These are phyloP conservation scores for Rhizopus delemar DNA, from an alignment of 371 early-diverging fungal genomes.

Conservation along the genomic window DNA sequence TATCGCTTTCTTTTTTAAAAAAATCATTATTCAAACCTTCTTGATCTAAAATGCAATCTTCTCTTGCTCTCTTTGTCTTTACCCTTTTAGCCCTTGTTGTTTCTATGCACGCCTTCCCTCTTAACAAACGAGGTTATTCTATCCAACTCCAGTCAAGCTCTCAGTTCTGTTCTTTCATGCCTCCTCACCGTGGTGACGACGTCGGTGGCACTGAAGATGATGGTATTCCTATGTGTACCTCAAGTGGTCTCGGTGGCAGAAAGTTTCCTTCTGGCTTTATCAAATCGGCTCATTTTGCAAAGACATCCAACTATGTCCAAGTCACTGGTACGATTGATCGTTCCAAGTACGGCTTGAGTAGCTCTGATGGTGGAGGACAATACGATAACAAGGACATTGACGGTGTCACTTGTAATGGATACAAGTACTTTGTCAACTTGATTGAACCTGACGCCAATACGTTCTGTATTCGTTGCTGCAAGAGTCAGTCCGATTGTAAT, in stretches of 20 bases:
- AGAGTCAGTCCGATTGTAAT: constrained; percentile 19
- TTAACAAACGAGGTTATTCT: constrained; percentile 8
- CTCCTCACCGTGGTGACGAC: constrained; percentile 36
- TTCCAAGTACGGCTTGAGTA: constrained; percentile 20
- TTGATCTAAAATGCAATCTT: constrained; percentile 5
- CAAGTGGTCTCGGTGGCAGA: constrained; percentile 21
- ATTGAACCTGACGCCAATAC: constrained; percentile 39
- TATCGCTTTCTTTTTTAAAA: not conserved
- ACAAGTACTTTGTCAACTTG: constrained; percentile 45
- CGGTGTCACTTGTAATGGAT: constrained; percentile 37
- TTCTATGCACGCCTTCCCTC: constrained; percentile 38
- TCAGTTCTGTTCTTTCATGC: constrained; percentile 44
- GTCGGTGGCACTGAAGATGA: constrained; percentile 39
- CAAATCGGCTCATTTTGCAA: constrained; percentile 31
- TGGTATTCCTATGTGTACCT: constrained; percentile 45
- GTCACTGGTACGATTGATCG: constrained; percentile 41
- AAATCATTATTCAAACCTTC: not conserved
- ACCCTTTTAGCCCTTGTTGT: constrained; percentile 28
- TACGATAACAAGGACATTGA: constrained; percentile 36
- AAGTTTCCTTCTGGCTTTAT: constrained; percentile 39
- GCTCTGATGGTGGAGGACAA: constrained; percentile 45
- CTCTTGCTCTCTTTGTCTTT: constrained; percentile 6
- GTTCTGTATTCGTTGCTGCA: constrained; percentile 42
- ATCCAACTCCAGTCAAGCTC: constrained; percentile 23
- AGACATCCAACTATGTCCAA: constrained; percentile 34